A percentile compares a stretch with the other conserved stretches of the same genome.
phyloP scores from a whole-genome alignment of 2,329 filamentous ascomycete genomes.

The Orbilia ellipsospora region DNA sequence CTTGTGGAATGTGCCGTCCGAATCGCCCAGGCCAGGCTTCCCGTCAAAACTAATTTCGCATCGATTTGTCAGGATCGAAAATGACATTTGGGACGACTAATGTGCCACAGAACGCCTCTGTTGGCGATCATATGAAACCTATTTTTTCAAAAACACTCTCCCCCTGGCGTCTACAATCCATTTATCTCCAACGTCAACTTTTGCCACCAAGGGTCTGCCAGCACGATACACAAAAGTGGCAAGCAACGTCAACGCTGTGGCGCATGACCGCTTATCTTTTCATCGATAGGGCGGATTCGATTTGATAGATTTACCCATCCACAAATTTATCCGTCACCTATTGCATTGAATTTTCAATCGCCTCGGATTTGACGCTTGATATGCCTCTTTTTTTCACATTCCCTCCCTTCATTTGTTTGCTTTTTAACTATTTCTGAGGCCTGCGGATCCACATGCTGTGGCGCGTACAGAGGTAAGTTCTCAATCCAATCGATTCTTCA shows the following conservation, averaged over 20 bases:
- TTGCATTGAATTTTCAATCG: background rate
- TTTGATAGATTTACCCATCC: background rate
- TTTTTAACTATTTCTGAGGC: background rate
- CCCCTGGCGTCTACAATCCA: slow-evolving; percentile 42
- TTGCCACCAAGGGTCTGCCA: slow-evolving; percentile 31
- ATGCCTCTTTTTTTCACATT: slow-evolving; percentile 12
- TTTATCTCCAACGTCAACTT: slow-evolving; percentile 7
- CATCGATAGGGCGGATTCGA: slow-evolving; percentile 37
- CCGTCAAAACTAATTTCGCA: background rate
- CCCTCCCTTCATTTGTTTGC: background rate
- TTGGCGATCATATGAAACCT: slow-evolving; percentile 39
- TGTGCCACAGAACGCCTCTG: slow-evolving; percentile 50
- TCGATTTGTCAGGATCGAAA: slow-evolving; percentile 1
- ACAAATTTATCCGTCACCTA: background rate
- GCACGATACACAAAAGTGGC: slow-evolving; percentile 18
- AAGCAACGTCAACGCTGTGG: slow-evolving; percentile 54
- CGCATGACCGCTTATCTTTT: slow-evolving; percentile 54
- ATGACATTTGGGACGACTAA: slow-evolving; percentile 29
- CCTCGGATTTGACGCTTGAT: too few relatives aligned
- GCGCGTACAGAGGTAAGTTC: slow-evolving; percentile 23
- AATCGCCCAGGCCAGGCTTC: slow-evolving; percentile 2
- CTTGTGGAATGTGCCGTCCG: slow-evolving; percentile 33
- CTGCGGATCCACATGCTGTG: slow-evolving; percentile 28
- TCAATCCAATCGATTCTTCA: slow-evolving; percentile 23
- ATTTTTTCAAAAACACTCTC: slow-evolving; percentile 1